phyloP scores from a whole-genome alignment of 192 early-diverging fungal species.

The Fimicolochytrium jonesii region DNA sequence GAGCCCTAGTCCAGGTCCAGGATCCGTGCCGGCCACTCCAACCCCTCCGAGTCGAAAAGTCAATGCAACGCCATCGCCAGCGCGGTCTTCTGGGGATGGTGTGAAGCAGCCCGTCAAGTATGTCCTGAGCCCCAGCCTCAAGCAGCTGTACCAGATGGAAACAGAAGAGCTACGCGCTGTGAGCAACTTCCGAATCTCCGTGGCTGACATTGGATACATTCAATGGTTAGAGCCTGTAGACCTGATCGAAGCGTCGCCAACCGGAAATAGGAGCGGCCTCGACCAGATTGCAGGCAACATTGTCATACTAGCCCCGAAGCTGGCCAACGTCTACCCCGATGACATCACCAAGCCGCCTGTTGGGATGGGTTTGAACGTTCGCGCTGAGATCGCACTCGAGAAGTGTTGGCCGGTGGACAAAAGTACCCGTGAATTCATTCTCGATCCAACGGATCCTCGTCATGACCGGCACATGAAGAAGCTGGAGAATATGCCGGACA shows the following conservation, averaged over 20 bases:
- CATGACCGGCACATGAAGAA: constrained; percentile 65
- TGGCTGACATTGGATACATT: constrained; percentile 68
- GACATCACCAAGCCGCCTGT: constrained; percentile 70
- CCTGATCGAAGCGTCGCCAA: constrained; percentile 54
- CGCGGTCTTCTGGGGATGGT: neutral
- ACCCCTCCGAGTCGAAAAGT: neutral
- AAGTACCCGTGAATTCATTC: constrained; percentile 60
- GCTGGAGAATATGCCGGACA: constrained; percentile 67
- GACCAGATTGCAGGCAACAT: constrained; percentile 70
- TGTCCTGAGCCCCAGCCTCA: constrained; percentile 69
- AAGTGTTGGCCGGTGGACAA: constrained; percentile 85
- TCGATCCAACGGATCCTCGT: constrained; percentile 62
- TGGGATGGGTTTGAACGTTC: constrained; percentile 86
- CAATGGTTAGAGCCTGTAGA: constrained; percentile 79
- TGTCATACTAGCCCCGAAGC: constrained; percentile 67
- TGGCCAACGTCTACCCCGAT: constrained; percentile 79
- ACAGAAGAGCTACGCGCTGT: constrained; percentile 67
- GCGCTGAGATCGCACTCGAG: constrained; percentile 71
- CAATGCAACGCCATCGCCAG: neutral
- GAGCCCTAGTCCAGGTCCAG: neutral
- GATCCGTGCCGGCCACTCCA: neutral
- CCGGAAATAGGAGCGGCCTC: constrained; percentile 45
- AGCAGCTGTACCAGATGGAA: constrained; percentile 65
- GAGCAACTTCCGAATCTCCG: constrained; percentile 68
- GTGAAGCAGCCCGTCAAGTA: constrained; percentile 41